phyloP scores from a whole-genome alignment of 805 yeast species.

The Jamesozyma spencerorum region DNA sequence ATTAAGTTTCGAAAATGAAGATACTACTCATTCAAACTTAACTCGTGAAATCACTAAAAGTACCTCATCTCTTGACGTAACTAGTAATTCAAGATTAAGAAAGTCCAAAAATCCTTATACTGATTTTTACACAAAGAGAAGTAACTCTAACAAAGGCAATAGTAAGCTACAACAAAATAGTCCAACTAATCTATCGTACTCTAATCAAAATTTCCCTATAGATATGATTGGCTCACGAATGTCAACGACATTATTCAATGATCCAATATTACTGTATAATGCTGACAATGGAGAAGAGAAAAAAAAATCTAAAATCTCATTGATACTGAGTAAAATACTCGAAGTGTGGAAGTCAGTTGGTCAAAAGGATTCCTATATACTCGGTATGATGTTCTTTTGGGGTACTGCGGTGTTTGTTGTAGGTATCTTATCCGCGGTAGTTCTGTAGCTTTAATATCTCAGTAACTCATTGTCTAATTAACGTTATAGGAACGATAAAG shows the following conservation, averaged over 20 bases:
- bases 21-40: no score
- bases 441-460: not conserved
- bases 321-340: not conserved
- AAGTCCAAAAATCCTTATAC: not conserved
- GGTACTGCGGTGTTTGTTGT: constrained; percentile 10
- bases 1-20: not conserved
- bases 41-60: no score
- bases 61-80: no score
- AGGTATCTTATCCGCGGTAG: constrained; percentile 10
- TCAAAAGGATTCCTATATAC: constrained; percentile 10
- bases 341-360: constrained; percentile 13
- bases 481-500: no score
- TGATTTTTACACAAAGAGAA: not conserved
- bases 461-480: not conserved
- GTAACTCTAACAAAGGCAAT: not conserved
- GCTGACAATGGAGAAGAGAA: not conserved
- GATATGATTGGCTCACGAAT: not conserved
- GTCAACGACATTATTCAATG: not conserved
- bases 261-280: not conserved
- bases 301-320: constrained; percentile 1
- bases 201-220: not conserved
- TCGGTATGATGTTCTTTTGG: constrained; percentile 14
- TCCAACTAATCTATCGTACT: not conserved
- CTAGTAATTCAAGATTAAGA: no score
- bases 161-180: no score